These are phyloP conservation scores for Vitis hybrid DNA, from an alignment of 177 flowering plant genomes.

Conservation along the genomic window DNA sequence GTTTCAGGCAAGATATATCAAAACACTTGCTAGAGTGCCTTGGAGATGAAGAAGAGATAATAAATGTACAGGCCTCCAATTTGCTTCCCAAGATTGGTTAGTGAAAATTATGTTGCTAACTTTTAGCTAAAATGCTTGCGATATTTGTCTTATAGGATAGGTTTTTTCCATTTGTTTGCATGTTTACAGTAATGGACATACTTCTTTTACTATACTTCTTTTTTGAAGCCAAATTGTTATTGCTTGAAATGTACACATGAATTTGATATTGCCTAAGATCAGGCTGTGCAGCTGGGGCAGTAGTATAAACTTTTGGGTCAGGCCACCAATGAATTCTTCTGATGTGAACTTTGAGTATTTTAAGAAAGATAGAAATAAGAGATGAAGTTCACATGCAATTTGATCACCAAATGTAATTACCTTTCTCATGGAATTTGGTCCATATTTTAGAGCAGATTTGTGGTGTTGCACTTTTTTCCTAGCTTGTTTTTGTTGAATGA, in stretches of 20 bases:
- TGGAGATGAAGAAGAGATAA: slow-evolving; percentile 50
- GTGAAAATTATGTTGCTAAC: slow-evolving; percentile 10
- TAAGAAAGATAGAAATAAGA: neutral
- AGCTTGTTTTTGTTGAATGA: too few relatives aligned
- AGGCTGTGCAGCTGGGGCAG: neutral
- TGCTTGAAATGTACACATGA: neutral
- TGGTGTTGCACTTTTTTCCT: too few relatives aligned
- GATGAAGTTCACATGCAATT: neutral
- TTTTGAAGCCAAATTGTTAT: neutral
- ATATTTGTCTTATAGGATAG: neutral
- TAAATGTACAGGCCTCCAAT: slow-evolving; percentile 43
- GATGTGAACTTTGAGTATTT: neutral
- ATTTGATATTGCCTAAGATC: neutral
- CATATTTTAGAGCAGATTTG: neutral
- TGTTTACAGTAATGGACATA: too few relatives aligned
- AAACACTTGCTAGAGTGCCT: slow-evolving; percentile 53
- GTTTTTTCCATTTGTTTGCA: neutral
- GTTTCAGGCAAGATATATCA: slow-evolving; percentile 61
- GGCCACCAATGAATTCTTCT: neutral
- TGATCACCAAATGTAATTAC: neutral
- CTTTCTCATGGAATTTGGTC: neutral
- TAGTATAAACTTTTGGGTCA: too few relatives aligned
- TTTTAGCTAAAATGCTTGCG: neutral
- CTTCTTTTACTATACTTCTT: neutral
- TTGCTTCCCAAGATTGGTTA: slow-evolving; percentile 63